A percentile compares a stretch with the other conserved stretches of the same genome.
phyloP scores from a whole-genome alignment of 495 filamentous ascomycete species.

The Halenospora varia region DNA sequence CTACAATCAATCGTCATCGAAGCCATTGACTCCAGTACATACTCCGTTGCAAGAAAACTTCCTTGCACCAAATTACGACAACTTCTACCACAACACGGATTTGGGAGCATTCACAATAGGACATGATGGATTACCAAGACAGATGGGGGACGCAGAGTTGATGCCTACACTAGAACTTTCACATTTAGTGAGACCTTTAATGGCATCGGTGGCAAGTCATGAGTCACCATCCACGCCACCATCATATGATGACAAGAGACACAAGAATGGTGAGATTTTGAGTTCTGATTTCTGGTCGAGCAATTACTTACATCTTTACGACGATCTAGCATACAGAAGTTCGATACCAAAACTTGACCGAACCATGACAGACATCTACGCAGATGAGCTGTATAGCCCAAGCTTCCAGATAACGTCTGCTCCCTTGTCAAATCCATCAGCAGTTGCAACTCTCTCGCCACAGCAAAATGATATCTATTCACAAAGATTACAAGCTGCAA shows the following conservation, averaged over 20 bases:
- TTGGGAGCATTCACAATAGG: constrained; percentile 12
- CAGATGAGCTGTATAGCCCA: constrained; percentile 82
- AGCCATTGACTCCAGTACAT: constrained; percentile 26
- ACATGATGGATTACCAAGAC: constrained; percentile 17
- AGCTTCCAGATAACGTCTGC: constrained; percentile 51
- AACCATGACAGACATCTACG: constrained; percentile 79
- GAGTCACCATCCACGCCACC: constrained; percentile 49
- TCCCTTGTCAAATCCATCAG: constrained; percentile 37
- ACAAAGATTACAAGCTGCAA: constrained; percentile 73
- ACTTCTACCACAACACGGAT: constrained; percentile 17
- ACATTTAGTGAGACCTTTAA: constrained; percentile 28
- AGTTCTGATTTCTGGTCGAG: constrained; percentile 49
- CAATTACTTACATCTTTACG: constrained; percentile 52
- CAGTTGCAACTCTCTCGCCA: constrained; percentile 39
- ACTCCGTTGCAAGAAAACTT: constrained; percentile 27
- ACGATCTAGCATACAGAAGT: constrained; percentile 43
- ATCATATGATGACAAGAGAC: constrained; percentile 35
- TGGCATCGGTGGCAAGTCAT: constrained; percentile 40
- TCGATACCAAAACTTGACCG: constrained; percentile 75
- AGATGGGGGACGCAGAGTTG: constrained; percentile 18
- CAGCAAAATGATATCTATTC: constrained; percentile 59
- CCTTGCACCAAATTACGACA: constrained; percentile 20
- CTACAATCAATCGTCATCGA: constrained; percentile 17
- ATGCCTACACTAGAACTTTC: constrained; percentile 25
- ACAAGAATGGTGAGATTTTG: constrained; percentile 32